Evolutionary conservation across 2,329 filamentous ascomycete species (phyloP).

Genomic region (Venturia nashicola): DNA sequence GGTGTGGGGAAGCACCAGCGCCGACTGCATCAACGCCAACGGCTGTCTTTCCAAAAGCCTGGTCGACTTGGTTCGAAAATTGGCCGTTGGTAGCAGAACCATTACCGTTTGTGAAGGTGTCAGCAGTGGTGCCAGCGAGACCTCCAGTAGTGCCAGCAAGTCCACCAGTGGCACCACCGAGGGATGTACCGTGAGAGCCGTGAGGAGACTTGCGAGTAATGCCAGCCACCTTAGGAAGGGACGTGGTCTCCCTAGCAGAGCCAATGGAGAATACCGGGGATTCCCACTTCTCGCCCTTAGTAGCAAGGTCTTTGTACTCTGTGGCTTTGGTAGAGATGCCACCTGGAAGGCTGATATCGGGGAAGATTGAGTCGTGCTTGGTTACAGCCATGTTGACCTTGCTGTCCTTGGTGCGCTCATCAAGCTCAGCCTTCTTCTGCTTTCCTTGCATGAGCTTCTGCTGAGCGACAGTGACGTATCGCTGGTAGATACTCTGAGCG

Average conservation of each 20-base stretch:
- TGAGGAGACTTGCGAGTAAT: conserved; percentile 6
- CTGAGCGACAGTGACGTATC: conserved; percentile 67
- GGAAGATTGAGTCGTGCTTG: conserved; percentile 85
- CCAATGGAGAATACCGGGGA: conserved; percentile 88
- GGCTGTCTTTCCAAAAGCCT: conserved; percentile 2
- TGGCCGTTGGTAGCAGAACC: not conserved
- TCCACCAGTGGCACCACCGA: not conserved
- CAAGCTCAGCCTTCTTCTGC: conserved; percentile 55
- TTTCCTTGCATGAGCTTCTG: conserved; percentile 63
- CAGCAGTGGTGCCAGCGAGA: not conserved
- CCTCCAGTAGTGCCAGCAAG: not conserved
- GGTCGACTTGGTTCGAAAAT: conserved; percentile 7
- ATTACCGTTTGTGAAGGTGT: not conserved
- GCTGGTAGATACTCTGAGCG: conserved; percentile 71
- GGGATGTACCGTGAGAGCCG: not conserved
- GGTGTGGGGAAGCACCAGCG: conserved; percentile 13
- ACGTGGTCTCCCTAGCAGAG: conserved; percentile 55
- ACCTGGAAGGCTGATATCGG: conserved; percentile 70
- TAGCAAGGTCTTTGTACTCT: conserved; percentile 79
- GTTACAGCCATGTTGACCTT: conserved; percentile 77
- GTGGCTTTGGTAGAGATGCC: conserved; percentile 90
- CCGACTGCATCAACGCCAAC: not conserved
- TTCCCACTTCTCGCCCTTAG: conserved; percentile 87
- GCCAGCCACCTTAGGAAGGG: conserved; percentile 45
- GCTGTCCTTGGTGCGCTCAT: conserved; percentile 43